Base-by-base conservation (phyloP, 768 basidiomycete species). In the Termitomyces titanicus region DNA sequence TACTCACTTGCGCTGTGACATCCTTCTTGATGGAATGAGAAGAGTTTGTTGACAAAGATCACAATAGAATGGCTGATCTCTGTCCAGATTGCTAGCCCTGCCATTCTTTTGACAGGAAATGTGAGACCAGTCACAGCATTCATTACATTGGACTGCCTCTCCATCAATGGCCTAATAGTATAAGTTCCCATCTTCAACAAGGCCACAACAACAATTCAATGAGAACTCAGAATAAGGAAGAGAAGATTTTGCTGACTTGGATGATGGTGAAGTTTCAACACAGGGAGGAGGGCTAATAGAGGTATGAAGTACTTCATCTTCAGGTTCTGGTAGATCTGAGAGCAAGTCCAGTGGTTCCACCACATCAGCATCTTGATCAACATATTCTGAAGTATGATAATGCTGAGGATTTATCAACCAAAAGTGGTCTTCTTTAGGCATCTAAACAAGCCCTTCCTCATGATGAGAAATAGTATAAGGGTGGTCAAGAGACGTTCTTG, bases 81-180 rank as follows among this genome's bases (percentile, higher is more conserved):
- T 17, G 29, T 56, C 56, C 12, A 63, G 47, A 11, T 47, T 44
- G 50, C 60, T 55, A 1, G 65, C 68, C 12, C 64, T 31, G 34
- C 66, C 68, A 18, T 64, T 46, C 15, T 40, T 22, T 47, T 68
- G 68, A 45, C 68, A 70, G 13, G 65, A 62, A 49, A 66, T 53
- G 60, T 68, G 65, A 2, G 62, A 64, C 66, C 65, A 68, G 17
- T 57, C 48, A 3, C 24, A 27, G 35, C 66, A 68, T 5, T 53
- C 18, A 20, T 59, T 27, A 33, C 65, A 67, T 37, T 64, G 64
- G 18, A 70, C 53, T 13, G 61, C 60, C 15, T 42, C 45, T 1
- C 65, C 66, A 15, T 66, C 46, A 8, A 39, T 20, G 3, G 13
- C 37, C 11, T 25, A 9, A 31, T 47, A 54, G 10, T 38, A 25